Percentiles rank a stretch among this genome's conserved stretches.
Evolutionary conservation across 2,329 filamentous ascomycete genomes (phyloP).

Genomic region (Phyllosticta ampelicida): DNA sequence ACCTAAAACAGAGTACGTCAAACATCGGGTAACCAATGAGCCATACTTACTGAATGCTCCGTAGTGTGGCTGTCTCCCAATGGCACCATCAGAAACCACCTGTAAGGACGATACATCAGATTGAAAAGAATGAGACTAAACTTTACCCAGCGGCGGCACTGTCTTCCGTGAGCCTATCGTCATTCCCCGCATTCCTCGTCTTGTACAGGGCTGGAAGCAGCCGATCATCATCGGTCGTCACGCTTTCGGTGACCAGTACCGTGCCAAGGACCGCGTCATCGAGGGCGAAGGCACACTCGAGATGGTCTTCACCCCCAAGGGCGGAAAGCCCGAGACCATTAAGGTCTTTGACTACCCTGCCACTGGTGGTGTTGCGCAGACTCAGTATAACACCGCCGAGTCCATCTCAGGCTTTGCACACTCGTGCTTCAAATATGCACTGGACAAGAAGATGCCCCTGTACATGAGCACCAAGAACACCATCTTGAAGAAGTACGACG

Average conservation of each 20-base stretch:
- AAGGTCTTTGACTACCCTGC: conserved; percentile 85
- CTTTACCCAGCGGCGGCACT: conserved; percentile 58
- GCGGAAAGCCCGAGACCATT: conserved; percentile 71
- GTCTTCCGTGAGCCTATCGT: conserved; percentile 99
- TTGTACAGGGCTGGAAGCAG: conserved; percentile 96
- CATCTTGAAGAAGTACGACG: conserved; percentile 97
- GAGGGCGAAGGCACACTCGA: conserved; percentile 75
- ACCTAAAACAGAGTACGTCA: conserved; percentile 85
- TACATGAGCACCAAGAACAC: conserved; percentile 99
- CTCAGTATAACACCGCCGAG: conserved; percentile 97
- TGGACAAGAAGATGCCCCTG: conserved; percentile 78
- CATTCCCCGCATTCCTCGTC: conserved; percentile 81
- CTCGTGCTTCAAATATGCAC: conserved; percentile 89
- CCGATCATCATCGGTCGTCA: conserved; percentile 98
- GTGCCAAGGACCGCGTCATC: conserved; percentile 83
- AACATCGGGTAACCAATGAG: conserved; percentile 1
- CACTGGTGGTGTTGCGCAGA: conserved; percentile 79
- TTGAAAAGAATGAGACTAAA: neutral
- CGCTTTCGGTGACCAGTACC: conserved; percentile 97
- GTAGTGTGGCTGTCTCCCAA: conserved; percentile 97
- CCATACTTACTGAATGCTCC: neutral
- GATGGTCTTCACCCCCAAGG: conserved; percentile 84
- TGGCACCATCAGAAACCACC: conserved; percentile 64
- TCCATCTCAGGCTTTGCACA: conserved; percentile 93
- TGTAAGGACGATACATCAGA: conserved; percentile 28